Evolutionary conservation across 495 filamentous ascomycete genomes (phyloP).

Genomic region (Darksidea phi): DNA sequence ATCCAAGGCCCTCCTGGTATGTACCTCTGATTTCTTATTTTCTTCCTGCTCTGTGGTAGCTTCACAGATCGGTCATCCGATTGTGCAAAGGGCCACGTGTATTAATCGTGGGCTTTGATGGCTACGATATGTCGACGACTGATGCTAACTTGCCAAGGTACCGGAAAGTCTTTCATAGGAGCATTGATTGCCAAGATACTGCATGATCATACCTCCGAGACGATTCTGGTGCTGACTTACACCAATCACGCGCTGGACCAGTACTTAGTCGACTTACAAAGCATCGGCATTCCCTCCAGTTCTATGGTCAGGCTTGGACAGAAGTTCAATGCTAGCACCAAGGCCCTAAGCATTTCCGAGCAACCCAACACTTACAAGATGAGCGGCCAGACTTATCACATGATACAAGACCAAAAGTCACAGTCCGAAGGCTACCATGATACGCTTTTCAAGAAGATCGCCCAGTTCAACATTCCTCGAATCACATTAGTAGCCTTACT

Average conservation of each 20-base stretch:
- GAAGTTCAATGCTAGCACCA: constrained; percentile 56
- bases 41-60: no score
- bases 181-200: constrained; percentile 63
- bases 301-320: constrained; percentile 68
- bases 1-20: constrained; percentile 81
- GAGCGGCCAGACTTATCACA: constrained; percentile 40
- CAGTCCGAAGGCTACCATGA: constrained; percentile 34
- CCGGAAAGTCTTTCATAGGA: constrained; percentile 78
- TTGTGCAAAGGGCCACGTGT: no score
- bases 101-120: no score
- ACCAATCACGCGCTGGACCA: constrained; percentile 61
- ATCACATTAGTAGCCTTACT: constrained; percentile 46
- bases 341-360: constrained; percentile 48
- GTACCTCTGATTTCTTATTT: no score
- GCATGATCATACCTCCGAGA: constrained; percentile 51
- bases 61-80: no score
- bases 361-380: constrained; percentile 44
- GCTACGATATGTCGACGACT: no score
- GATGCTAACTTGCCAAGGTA: no score
- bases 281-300: constrained; percentile 56
- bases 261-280: constrained; percentile 66
- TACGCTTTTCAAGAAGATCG: constrained; percentile 37
- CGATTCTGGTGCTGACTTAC: constrained; percentile 62
- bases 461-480: constrained; percentile 46
- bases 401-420: constrained; percentile 45